phyloP scores from a whole-genome alignment of 805 yeast species.

The Saturnispora galanensis region DNA sequence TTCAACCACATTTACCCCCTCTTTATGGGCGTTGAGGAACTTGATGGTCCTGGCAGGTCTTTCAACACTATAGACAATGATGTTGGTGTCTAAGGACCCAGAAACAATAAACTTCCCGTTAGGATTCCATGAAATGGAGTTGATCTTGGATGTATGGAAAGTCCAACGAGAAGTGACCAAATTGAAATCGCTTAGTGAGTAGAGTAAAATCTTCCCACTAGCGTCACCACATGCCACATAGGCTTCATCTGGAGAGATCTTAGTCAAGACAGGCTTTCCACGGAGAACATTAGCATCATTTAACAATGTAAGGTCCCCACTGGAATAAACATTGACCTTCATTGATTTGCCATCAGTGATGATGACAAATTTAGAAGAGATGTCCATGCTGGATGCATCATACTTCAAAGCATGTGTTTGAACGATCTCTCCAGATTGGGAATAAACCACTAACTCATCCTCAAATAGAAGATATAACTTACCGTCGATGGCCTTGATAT shows the following conservation, averaged over 20 bases:
- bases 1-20: constrained; percentile 65
- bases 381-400: constrained; percentile 37
- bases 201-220: constrained; percentile 78
- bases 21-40: constrained; percentile 73
- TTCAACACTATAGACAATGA: constrained; percentile 69
- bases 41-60: constrained; percentile 73
- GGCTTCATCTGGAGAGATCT: constrained; percentile 61
- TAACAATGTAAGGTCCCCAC: constrained; percentile 9
- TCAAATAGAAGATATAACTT: constrained; percentile 35
- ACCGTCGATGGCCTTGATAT: constrained; percentile 28
- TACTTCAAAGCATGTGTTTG: constrained; percentile 27
- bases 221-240: constrained; percentile 78
- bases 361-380: constrained; percentile 35
- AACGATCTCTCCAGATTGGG: constrained; percentile 22
- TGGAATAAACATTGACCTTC: constrained; percentile 31
- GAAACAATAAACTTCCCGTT: constrained; percentile 67
- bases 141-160: constrained; percentile 80
- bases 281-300: constrained; percentile 36
- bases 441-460: constrained; percentile 29
- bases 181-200: constrained; percentile 40
- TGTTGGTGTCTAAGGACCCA: constrained; percentile 75
- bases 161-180: constrained; percentile 88
- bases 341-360: constrained; percentile 38
- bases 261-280: constrained; percentile 51
- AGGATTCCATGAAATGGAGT: constrained; percentile 67